phyloP scores from a whole-genome alignment of 2,329 filamentous ascomycete genomes.

The Rhynchosporium graminicola region DNA sequence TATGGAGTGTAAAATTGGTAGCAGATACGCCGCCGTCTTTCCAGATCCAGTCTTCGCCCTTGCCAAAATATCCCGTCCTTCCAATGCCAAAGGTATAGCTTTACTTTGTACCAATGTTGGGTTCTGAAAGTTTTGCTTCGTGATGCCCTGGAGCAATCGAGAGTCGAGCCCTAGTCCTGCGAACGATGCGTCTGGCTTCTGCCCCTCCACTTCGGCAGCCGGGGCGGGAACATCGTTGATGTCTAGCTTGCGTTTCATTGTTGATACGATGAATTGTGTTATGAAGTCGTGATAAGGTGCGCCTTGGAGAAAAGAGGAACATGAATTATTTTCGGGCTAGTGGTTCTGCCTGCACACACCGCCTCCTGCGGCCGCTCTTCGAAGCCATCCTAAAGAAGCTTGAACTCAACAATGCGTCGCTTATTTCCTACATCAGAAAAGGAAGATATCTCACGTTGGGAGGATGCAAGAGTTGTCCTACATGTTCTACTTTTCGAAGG shows the following conservation, averaged over 20 bases:
- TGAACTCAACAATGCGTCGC: no score
- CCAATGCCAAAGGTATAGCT: constrained; percentile 83
- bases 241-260: constrained; percentile 64
- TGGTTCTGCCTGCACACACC: no score
- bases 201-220: constrained; percentile 37
- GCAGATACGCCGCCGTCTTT: constrained; percentile 93
- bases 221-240: constrained; percentile 53
- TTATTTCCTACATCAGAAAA: no score
- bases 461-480: no score
- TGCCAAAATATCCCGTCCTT: constrained; percentile 86
- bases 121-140: constrained; percentile 77
- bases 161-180: constrained; percentile 78
- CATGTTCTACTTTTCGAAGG: no score
- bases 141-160: constrained; percentile 81
- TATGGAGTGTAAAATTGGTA: constrained; percentile 84
- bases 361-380: no score
- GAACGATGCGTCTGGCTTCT: constrained; percentile 55
- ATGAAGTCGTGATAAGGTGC: no score
- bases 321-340: no score
- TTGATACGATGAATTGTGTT: neutral
- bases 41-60: constrained; percentile 94
- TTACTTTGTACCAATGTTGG: constrained; percentile 88
- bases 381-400: no score
- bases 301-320: no score
- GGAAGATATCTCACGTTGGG: no score